Evolutionary conservation across 169 alveolate species (phyloP).

Genomic region (Eimeria acervulina): DNA sequence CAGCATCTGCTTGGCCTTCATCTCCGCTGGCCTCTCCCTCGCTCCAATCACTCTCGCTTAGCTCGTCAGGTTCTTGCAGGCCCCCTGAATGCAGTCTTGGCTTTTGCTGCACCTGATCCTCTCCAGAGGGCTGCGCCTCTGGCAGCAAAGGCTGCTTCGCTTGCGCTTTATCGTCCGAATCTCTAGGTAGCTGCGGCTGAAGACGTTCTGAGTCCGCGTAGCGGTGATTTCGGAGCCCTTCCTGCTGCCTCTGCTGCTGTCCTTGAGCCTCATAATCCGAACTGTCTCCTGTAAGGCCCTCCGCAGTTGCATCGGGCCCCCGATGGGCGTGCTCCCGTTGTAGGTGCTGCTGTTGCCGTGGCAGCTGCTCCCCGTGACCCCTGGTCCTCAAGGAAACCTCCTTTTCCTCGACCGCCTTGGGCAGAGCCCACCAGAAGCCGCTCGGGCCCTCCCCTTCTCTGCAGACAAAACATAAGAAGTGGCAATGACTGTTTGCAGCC

Average conservation of each 20-base stretch:
- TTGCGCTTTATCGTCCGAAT: background rate
- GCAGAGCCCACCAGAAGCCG: conserved; percentile 6
- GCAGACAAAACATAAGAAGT: background rate
- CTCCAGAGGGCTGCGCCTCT: background rate
- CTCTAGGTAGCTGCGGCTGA: background rate
- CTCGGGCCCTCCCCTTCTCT: conserved; percentile 51
- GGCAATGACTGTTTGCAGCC: background rate
- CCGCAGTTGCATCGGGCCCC: no score
- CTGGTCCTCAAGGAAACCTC: background rate
- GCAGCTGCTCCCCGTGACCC: background rate
- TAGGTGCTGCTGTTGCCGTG: no score
- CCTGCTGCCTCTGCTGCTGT: background rate
- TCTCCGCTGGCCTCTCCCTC: conserved; percentile 5
- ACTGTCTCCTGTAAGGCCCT: background rate
- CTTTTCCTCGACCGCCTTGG: background rate
- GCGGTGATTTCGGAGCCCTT: conserved; percentile 3
- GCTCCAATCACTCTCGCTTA: conserved; percentile 57
- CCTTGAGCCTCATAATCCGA: background rate
- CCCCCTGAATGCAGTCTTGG: background rate
- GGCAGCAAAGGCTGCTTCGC: background rate
- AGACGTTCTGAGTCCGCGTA: background rate
- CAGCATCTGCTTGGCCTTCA: background rate
- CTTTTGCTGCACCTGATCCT: conserved; percentile 1
- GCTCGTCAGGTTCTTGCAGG: background rate
- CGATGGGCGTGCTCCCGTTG: no score